Conservation (phyloP, 768 basidiomycete species). For the Suillus decipiens region DNA sequence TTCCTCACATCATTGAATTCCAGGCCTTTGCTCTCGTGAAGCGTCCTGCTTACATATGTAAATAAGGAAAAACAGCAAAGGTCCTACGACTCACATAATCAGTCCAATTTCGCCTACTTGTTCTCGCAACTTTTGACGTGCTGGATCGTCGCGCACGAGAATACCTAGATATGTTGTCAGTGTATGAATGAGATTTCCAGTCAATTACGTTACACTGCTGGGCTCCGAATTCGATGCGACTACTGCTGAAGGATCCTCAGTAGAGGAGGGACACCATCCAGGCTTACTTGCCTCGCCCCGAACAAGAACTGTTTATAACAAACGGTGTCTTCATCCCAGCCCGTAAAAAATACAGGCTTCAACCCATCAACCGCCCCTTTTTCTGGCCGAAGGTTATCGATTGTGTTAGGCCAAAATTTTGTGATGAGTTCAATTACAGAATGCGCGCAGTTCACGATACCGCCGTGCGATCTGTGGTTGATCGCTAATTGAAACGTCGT, state of each 20-base stretch:
- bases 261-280: neutral
- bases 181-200: neutral
- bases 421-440: constrained; percentile 63
- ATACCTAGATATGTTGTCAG: constrained; percentile 47
- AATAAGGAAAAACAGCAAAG: neutral
- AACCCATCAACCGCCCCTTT: constrained; percentile 52
- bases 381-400: constrained; percentile 61
- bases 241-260: constrained; percentile 37
- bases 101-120: constrained; percentile 60
- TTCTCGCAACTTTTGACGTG: constrained; percentile 46
- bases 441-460: constrained; percentile 72
- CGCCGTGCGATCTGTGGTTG: constrained; percentile 73
- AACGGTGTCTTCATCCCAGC: constrained; percentile 44
- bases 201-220: constrained; percentile 52
- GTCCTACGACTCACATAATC: constrained; percentile 48
- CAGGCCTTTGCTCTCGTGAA: constrained; percentile 35
- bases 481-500: constrained; percentile 55
- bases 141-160: constrained; percentile 62
- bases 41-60: constrained; percentile 22
- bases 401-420: constrained; percentile 62
- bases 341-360: constrained; percentile 59
- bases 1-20: constrained; percentile 24
- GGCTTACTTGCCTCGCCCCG: constrained; percentile 41
- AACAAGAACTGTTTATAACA: constrained; percentile 61
- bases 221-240: constrained; percentile 59